These are phyloP conservation scores for Diaporthe citriasiana DNA, from an alignment of 2,329 filamentous ascomycete species.

Conservation along the genomic window DNA sequence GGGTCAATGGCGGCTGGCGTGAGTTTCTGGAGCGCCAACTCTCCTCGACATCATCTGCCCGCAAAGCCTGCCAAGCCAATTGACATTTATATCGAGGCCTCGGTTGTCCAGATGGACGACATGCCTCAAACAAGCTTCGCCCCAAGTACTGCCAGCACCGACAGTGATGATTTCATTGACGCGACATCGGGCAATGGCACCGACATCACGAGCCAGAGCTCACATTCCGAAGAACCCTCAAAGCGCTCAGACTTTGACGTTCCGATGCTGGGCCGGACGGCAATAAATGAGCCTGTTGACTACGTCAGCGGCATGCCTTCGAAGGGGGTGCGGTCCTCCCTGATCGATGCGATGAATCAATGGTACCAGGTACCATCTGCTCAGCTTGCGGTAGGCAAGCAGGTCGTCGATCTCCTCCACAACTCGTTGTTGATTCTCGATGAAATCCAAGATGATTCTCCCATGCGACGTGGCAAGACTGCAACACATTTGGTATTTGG, in stretches of 20 bases:
- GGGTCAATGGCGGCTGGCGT: slow-evolving; percentile 2
- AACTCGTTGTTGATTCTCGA: slow-evolving; percentile 23
- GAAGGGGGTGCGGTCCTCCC: slow-evolving; percentile 1
- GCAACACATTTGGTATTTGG: slow-evolving; percentile 21
- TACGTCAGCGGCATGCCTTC: slow-evolving; percentile 21
- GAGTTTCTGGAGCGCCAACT: slow-evolving; percentile 16
- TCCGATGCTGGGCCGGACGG: not conserved
- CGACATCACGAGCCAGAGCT: slow-evolving; percentile 13
- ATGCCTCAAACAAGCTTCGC: not conserved
- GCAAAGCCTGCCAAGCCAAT: not conserved
- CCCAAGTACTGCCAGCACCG: not conserved
- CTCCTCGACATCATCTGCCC: slow-evolving; percentile 14
- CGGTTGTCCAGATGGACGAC: not conserved
- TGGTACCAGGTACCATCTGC: slow-evolving; percentile 1
- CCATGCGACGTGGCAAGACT: slow-evolving; percentile 4
- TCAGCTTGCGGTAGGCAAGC: not conserved
- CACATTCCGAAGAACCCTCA: not conserved
- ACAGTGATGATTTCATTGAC: not conserved
- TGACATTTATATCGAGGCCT: not conserved
- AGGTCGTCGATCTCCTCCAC: slow-evolving; percentile 10
- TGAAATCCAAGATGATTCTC: slow-evolving; percentile 20
- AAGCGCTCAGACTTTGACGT: slow-evolving; percentile 2
- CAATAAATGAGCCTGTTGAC: slow-evolving; percentile 9
- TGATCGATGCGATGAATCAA: slow-evolving; percentile 18
- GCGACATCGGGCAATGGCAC: slow-evolving; percentile 10